These are phyloP conservation scores for Artomyces pyxidatus DNA, from an alignment of 768 basidiomycete genomes.

Conservation along the genomic window DNA sequence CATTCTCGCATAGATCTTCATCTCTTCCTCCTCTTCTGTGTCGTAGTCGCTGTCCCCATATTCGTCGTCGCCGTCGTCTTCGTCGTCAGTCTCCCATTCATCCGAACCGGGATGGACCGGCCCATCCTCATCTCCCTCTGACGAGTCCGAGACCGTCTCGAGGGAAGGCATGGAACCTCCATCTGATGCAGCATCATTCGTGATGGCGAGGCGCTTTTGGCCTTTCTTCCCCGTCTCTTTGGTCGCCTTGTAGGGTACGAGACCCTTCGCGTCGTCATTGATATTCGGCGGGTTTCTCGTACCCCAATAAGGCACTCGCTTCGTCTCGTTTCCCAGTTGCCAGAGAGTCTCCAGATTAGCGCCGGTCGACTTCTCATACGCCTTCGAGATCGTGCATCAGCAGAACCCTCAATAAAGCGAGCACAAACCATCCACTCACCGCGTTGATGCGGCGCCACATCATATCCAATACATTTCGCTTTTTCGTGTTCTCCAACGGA, in stretches of 20 bases:
- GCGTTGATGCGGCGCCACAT: conserved; percentile 60
- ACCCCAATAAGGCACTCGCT: conserved; percentile 8
- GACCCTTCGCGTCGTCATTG: conserved; percentile 19
- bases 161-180: conserved; percentile 59
- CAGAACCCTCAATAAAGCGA: too few relatives aligned
- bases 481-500: conserved; percentile 52
- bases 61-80: conserved; percentile 27
- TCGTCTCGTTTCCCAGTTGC: conserved; percentile 9
- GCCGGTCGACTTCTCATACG: conserved; percentile 6
- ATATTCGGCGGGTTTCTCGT: conserved; percentile 25
- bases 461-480: conserved; percentile 39
- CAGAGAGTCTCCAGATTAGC: conserved; percentile 9
- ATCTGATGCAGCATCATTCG: conserved; percentile 36
- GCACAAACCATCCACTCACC: conserved; percentile 35
- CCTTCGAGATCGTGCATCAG: not conserved
- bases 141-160: conserved; percentile 56
- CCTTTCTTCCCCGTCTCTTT: conserved; percentile 25
- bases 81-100: conserved; percentile 30
- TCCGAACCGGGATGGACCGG: conserved; percentile 26
- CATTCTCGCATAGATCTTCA: conserved; percentile 53
- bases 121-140: conserved; percentile 37
- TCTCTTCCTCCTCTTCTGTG: conserved; percentile 59
- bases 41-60: conserved; percentile 45
- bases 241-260: not conserved
- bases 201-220: conserved; percentile 41